Percentiles rank a stretch among this genome's conserved stretches.
These are phyloP conservation scores for Paraglomus occultum DNA, from an alignment of 192 early-diverging fungal species.

Conservation along the genomic window DNA sequence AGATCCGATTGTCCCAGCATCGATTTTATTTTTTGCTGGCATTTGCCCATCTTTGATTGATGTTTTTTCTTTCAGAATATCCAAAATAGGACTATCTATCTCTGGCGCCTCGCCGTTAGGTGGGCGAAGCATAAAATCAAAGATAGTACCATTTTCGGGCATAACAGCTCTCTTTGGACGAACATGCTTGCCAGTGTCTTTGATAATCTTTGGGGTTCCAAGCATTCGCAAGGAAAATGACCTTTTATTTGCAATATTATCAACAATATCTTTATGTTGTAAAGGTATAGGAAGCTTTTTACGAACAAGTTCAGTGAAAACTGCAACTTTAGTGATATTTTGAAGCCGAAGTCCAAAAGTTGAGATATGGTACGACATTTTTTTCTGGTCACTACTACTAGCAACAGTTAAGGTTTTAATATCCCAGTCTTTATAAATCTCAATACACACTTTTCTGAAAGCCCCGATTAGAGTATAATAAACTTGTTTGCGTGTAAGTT, in stretches of 20 bases:
- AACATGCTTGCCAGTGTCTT: slow-evolving; percentile 4
- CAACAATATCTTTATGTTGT: slow-evolving; percentile 5
- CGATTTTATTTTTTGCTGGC: not conserved
- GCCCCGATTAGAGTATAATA: not conserved
- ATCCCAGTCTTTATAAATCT: not conserved
- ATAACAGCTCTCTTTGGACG: not conserved
- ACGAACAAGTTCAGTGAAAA: not conserved
- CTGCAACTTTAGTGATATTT: slow-evolving; percentile 3
- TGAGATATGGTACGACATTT: slow-evolving; percentile 10
- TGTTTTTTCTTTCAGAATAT: not conserved
- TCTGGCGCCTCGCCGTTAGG: not conserved
- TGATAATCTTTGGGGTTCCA: slow-evolving; percentile 11
- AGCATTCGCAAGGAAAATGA: slow-evolving; percentile 6
- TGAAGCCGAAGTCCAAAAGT: not conserved
- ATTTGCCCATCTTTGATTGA: too few relatives aligned
- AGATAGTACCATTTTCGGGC: not conserved
- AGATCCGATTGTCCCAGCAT: not conserved
- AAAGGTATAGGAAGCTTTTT: not conserved
- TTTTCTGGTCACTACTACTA: slow-evolving; percentile 4
- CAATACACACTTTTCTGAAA: not conserved
- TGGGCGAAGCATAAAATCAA: slow-evolving; percentile 16
- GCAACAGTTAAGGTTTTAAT: slow-evolving; percentile 1
- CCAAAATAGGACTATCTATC: not conserved
- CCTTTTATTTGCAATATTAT: slow-evolving; percentile 17
- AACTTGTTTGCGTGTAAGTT: slow-evolving; percentile 3